Percentiles rank a stretch among this genome's conserved stretches.
phyloP scores from a whole-genome alignment of 495 filamentous ascomycete species.

The Copromyces sp. region DNA sequence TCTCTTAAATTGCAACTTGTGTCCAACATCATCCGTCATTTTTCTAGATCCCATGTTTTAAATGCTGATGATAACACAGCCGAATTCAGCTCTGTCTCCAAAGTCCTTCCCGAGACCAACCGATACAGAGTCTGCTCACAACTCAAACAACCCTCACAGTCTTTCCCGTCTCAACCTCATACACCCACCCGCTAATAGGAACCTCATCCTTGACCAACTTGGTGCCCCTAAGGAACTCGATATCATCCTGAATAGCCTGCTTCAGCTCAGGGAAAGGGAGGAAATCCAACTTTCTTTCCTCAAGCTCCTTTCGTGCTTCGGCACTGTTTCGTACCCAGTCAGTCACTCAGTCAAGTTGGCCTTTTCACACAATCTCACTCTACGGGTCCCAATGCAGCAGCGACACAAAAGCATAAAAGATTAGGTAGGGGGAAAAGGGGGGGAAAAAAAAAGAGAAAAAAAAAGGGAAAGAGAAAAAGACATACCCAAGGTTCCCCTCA shows the following conservation, averaged over 20 bases:
- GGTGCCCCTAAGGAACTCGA: slow-evolving; percentile 48
- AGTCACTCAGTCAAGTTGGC: too few relatives aligned
- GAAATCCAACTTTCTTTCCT: slow-evolving; percentile 40
- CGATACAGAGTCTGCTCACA: slow-evolving; percentile 3
- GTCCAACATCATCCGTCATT: not conserved
- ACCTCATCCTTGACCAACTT: slow-evolving; percentile 49
- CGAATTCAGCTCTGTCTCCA: too few relatives aligned
- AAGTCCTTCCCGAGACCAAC: not conserved
- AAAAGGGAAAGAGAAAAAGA: slow-evolving; percentile 12
- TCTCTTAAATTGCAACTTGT: not conserved
- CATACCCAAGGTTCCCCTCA: slow-evolving; percentile 41
- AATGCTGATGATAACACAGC: not conserved
- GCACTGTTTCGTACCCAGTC: slow-evolving; percentile 4
- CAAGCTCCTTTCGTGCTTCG: slow-evolving; percentile 17
- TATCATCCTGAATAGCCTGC: slow-evolving; percentile 54
- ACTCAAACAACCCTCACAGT: slow-evolving; percentile 41
- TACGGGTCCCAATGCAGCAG: too few relatives aligned
- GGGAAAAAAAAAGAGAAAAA: not conserved
- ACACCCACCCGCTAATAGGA: slow-evolving; percentile 63
- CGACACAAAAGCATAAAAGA: too few relatives aligned
- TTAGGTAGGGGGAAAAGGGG: not conserved
- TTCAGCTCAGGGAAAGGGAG: slow-evolving; percentile 55
- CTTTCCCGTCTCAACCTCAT: slow-evolving; percentile 70
- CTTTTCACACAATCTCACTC: too few relatives aligned
- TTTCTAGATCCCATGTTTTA: not conserved